Conservation (phyloP, 1,139 yeast genomes). For the Diutina neorugosa region DNA sequence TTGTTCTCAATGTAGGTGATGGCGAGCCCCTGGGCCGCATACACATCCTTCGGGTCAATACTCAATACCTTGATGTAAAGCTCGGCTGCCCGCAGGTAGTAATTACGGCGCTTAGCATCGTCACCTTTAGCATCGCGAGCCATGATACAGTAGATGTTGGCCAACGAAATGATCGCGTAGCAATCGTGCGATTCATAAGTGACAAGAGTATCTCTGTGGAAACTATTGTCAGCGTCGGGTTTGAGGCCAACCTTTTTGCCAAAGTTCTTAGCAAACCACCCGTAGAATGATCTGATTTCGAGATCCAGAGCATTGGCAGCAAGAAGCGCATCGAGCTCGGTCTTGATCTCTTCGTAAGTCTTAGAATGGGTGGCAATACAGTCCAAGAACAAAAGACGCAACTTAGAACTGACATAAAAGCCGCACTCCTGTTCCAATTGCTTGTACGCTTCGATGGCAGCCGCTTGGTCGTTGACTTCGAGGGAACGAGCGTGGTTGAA, state of each 20-base stretch:
- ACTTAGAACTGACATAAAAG: slow-evolving; percentile 62
- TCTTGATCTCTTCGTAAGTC: slow-evolving; percentile 32
- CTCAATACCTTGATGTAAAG: slow-evolving; percentile 79
- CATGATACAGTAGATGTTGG: slow-evolving; percentile 71
- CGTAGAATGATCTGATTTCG: slow-evolving; percentile 82
- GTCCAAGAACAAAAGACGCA: slow-evolving; percentile 55
- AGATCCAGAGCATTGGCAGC: slow-evolving; percentile 46
- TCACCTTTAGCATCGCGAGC: slow-evolving; percentile 68
- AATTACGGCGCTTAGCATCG: slow-evolving; percentile 57
- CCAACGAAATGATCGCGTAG: slow-evolving; percentile 82
- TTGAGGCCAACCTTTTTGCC: slow-evolving; percentile 44
- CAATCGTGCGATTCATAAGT: slow-evolving; percentile 78
- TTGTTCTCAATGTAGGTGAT: slow-evolving; percentile 85
- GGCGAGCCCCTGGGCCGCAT: slow-evolving; percentile 97
- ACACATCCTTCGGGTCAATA: slow-evolving; percentile 75
- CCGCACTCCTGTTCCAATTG: slow-evolving; percentile 50
- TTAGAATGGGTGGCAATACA: slow-evolving; percentile 14
- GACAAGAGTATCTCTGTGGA: slow-evolving; percentile 75
- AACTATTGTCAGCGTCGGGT: slow-evolving; percentile 59
- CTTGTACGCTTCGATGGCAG: slow-evolving; percentile 42
- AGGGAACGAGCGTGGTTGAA: slow-evolving; percentile 55
- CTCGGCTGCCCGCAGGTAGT: slow-evolving; percentile 81
- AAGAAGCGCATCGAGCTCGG: slow-evolving; percentile 44
- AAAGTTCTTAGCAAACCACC: slow-evolving; percentile 69
- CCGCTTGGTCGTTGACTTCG: slow-evolving; percentile 34